Base-by-base conservation (phyloP, 257 asterid species). In the Osmanthus fragrans region DNA sequence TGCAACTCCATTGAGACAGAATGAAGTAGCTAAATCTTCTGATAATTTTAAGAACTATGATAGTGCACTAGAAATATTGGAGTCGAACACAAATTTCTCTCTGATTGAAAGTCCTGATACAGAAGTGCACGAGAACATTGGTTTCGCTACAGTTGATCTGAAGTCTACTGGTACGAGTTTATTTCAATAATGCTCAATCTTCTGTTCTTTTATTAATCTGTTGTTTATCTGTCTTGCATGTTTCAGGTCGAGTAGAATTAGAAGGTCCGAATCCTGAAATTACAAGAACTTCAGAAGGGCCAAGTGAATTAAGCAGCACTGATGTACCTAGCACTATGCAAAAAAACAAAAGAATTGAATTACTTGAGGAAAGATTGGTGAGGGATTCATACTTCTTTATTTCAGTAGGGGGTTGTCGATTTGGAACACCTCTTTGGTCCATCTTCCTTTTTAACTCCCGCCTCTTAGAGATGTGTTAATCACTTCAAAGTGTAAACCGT, bases 211-310 rank as follows among this genome's bases (percentile, higher is more conserved):
- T 5, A 64, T 30, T 23, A 9, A 13, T 42, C 23, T 78, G 40
- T 63, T 51, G 16, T 56, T 74, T 36, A 77, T 45, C 40, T n/a
- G 51, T 71, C 73, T 30, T 33, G 71, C 39, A 77, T 64, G 19
- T 23, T 74, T 76, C 87, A 92, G 92, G 87, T 74, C 70, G 82
- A 71, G 19, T 19, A 40, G 85, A 82, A 70, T 49, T 23, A 74
- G 71, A 76, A 32, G 70, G 80, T 16, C 27, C 23, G 64, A 64
- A 30, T 42, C 74, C 72, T 16, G 82, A n/a, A 82, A 19, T 67
- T 73, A 15, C 47, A 75, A 56, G 65, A 39, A 13, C 18, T 74
- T 67, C 79, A 3, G 85, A 82, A 67, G 73, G 74, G 27, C 67
- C 80, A 12, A 78, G 27, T 66, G 87, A 75, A 39, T 45, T 42